Evolutionary conservation across 352 stramenopile genomes (phyloP).

Genomic region (Globisporangium emineosum): DNA sequence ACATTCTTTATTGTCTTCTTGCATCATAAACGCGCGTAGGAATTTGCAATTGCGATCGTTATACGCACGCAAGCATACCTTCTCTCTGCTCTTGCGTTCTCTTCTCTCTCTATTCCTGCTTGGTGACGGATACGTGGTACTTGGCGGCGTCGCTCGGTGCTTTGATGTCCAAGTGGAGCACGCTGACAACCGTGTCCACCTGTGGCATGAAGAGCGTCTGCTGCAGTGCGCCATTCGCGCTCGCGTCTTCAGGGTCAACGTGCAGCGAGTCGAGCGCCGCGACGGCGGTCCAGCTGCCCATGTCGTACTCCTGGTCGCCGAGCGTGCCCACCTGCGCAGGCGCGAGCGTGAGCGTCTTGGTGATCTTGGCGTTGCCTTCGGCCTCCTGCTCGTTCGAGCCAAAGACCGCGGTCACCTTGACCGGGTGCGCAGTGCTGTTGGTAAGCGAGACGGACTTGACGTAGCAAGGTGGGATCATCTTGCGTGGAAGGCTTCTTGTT

Average conservation of each 20-base stretch:
- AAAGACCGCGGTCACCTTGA: constrained; percentile 64
- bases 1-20: not conserved
- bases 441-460: constrained; percentile 70
- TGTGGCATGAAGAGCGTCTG: constrained; percentile 52
- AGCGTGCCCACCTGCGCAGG: constrained; percentile 36
- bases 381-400: constrained; percentile 68
- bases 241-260: constrained; percentile 36
- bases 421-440: constrained; percentile 53
- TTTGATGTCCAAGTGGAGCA: constrained; percentile 64
- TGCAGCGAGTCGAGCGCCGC: constrained; percentile 58
- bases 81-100: not conserved
- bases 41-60: not conserved
- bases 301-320: constrained; percentile 74
- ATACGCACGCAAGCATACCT: not conserved
- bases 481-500: not conserved
- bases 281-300: constrained; percentile 68
- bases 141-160: constrained; percentile 26
- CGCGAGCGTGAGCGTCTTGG: constrained; percentile 46
- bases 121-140: constrained; percentile 41
- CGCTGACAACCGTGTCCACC: constrained; percentile 50
- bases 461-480: constrained; percentile 52
- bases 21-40: not conserved
- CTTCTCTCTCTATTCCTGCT: constrained; percentile 28
- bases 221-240: constrained; percentile 19
- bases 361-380: constrained; percentile 64